These are phyloP conservation scores for Apiotrichum gamsii DNA, from an alignment of 1,284 basidiomycete species.

Conservation along the genomic window DNA sequence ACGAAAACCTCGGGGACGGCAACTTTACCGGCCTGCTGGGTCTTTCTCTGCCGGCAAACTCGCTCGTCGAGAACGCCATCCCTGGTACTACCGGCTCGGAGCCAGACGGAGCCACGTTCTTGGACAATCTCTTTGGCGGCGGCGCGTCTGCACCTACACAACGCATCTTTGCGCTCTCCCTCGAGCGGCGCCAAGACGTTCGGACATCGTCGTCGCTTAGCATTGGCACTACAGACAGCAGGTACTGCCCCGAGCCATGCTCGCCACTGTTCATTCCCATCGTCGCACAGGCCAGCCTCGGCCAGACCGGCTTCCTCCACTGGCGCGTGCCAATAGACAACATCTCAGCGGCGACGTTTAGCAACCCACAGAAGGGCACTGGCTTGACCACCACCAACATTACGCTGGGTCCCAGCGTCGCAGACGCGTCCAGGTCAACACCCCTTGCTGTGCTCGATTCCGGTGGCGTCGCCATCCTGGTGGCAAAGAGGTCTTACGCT, in stretches of 20 bases:
- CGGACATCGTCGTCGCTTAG: conserved; percentile 38
- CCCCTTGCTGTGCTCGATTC: conserved; percentile 45
- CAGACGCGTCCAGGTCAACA: conserved; percentile 19
- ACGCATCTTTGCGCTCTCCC: conserved; percentile 39
- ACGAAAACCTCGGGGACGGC: conserved; percentile 39
- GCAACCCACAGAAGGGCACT: conserved; percentile 21
- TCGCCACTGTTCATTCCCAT: conserved; percentile 35
- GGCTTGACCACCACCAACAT: conserved; percentile 21
- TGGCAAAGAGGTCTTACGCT: conserved; percentile 27
- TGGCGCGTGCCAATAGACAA: conserved; percentile 35
- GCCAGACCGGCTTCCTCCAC: conserved; percentile 38
- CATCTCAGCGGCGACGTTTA: conserved; percentile 27
- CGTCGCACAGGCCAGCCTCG: conserved; percentile 35
- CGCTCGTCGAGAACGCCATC: conserved; percentile 35
- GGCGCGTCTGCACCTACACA: conserved; percentile 39
- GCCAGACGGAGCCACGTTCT: conserved; percentile 46
- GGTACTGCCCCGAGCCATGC: conserved; percentile 38
- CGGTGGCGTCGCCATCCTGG: conserved; percentile 42
- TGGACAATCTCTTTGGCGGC: conserved; percentile 47
- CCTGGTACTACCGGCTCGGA: conserved; percentile 41
- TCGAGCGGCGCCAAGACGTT: conserved; percentile 42
- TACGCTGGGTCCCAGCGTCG: conserved; percentile 26
- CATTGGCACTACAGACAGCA: conserved; percentile 30
- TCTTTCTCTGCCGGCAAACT: conserved; percentile 44
- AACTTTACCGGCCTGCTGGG: conserved; percentile 43